Percentiles rank a stretch among this genome's conserved stretches.
Conservation (phyloP, 495 filamentous ascomycete species). For the Penicillium coprophilum region DNA sequence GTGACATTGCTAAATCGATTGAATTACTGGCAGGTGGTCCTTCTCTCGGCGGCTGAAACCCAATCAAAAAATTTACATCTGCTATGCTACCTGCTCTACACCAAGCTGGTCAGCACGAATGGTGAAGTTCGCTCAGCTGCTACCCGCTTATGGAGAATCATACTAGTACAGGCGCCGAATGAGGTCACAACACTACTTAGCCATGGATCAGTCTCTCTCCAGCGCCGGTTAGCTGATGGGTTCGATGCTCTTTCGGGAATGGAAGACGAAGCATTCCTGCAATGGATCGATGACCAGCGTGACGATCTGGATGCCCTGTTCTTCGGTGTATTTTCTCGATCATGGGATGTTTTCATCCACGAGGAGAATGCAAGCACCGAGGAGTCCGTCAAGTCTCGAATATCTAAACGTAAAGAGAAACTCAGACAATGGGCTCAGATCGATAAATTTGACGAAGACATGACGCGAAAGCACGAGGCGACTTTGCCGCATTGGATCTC, state of each 20-base stretch:
- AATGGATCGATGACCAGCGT: conserved; percentile 85
- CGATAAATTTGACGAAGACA: conserved; percentile 64
- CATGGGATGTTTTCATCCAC: conserved; percentile 81
- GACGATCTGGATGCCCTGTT: conserved; percentile 78
- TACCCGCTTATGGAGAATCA: conserved; percentile 81
- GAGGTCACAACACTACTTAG: conserved; percentile 72
- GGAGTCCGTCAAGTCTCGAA: conserved; percentile 64
- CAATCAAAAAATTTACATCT: conserved; percentile 77
- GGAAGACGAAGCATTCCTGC: conserved; percentile 81
- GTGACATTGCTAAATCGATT: conserved; percentile 74
- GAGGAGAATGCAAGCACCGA: conserved; percentile 75
- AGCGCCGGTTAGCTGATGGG: conserved; percentile 67
- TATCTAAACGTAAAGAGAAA: conserved; percentile 74
- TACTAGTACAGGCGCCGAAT: conserved; percentile 90
- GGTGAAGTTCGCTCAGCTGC: conserved; percentile 69
- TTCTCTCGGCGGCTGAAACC: conserved; percentile 70
- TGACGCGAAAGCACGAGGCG: conserved; percentile 74
- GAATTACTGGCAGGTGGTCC: conserved; percentile 91
- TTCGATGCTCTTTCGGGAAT: conserved; percentile 83
- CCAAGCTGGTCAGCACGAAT: conserved; percentile 67
- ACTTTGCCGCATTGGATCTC: conserved; percentile 87
- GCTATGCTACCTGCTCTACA: conserved; percentile 87
- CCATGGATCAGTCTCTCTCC: conserved; percentile 65
- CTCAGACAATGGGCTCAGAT: conserved; percentile 74
- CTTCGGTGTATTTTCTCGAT: conserved; percentile 69